Percentiles rank a stretch among this genome's conserved stretches.
Evolutionary conservation across 768 basidiomycete species (phyloP).

Genomic region (Auricularia sp.): DNA sequence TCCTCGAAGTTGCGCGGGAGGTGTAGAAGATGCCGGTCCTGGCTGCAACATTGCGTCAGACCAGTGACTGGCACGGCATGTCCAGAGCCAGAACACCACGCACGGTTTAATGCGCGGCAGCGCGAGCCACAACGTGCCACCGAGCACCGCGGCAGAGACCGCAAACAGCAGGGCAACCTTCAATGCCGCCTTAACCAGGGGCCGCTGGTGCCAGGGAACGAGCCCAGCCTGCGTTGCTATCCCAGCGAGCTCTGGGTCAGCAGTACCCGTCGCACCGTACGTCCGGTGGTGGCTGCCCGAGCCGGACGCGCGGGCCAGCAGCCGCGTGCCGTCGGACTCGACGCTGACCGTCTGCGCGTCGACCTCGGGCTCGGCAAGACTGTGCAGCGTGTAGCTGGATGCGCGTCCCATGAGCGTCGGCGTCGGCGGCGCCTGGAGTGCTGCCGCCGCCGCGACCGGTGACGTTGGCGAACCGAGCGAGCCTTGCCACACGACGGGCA

Average conservation of each 20-base stretch:
- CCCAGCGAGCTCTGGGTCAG: not conserved
- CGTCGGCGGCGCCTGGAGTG: not conserved
- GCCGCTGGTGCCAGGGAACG: slow-evolving; percentile 12
- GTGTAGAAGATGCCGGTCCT: slow-evolving; percentile 63
- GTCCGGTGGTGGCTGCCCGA: not conserved
- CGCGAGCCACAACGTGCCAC: slow-evolving; percentile 68
- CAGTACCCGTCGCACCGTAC: not conserved
- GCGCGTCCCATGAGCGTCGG: not conserved
- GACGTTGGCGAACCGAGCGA: not conserved
- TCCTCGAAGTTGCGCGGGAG: slow-evolving; percentile 85
- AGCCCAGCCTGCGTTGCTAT: not conserved
- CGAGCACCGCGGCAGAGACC: slow-evolving; percentile 57
- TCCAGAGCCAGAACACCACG: slow-evolving; percentile 20
- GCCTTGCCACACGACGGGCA: not conserved
- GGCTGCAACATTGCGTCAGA: slow-evolving; percentile 31
- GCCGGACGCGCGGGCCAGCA: not conserved
- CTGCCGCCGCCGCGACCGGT: not conserved
- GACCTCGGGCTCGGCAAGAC: not conserved
- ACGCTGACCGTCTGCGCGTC: not conserved
- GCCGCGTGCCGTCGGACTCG: not conserved
- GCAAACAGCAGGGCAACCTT: slow-evolving; percentile 77
- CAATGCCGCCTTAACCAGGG: slow-evolving; percentile 70
- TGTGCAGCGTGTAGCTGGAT: not conserved
- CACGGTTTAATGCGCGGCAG: slow-evolving; percentile 72
- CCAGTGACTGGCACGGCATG: slow-evolving; percentile 4